Evolutionary conservation across 495 filamentous ascomycete genomes (phyloP), one percentile per base, ranked within the genome.

Genomic region (Echria macrotheca): DNA sequence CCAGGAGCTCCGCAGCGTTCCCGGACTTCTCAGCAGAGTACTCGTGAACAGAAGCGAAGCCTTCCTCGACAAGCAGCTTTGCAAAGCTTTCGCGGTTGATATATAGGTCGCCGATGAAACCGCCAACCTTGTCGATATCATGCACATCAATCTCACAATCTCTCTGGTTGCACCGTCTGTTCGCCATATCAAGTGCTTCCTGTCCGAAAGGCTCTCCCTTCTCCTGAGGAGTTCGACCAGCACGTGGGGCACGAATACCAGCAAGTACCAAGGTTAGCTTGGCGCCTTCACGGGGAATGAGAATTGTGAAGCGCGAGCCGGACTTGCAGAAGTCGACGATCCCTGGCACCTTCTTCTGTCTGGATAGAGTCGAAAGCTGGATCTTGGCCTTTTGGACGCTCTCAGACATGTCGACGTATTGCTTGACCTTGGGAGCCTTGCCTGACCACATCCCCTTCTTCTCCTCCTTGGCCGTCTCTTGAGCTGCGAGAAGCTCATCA

Each of bases 311-410:
- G 44, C 94, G 83, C 19, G 91, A 95, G 24, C 86, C 94, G 11
- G 88, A 89, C 69, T 96, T 95, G 72, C 96, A 93, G 61, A 89
- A 99, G 63, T 99, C 94, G 36, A 99, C 91, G 53, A 99, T 70
- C 6, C 86, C 94, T 3, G 94, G 89, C n/a, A 96, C 84, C 54
- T 85, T 89, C 69, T 87, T 89, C 67, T 95, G 90, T 14, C 91
- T 82, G 47, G 89, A 83, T 14, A 99, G 78, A 25, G 87, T 80
- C 4, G 89, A 86, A 18, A 95, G 74, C 60, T 93, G 88, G 33
- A 93, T 82, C 77, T 95, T 97, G 41, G 94, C 94, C 67, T 96
- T 96, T 64, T 96, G 91, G 0, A 91, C 71, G 33, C 72, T 89
- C 70, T 97, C 94, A 2, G 89, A 95, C 67, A 89, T 89, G 66